Percentiles rank a stretch among this genome's conserved stretches.
Conservation (phyloP, 352 stramenopile species). For the Aphanomyces invadans region DNA sequence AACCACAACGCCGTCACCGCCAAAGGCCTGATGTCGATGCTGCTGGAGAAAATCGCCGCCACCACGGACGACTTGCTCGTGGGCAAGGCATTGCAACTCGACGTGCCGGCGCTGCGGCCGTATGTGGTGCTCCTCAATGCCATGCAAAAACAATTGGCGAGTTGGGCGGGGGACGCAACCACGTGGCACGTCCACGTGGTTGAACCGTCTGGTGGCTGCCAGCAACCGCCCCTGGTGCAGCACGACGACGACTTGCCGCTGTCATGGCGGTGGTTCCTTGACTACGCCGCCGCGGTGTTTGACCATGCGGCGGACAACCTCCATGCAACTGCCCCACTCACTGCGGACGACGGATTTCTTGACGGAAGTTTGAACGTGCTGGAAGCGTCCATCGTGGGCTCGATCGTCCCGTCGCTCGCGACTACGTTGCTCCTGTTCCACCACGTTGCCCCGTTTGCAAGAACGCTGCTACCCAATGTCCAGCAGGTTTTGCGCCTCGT, state of each 20-base stretch:
- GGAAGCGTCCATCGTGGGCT: slow-evolving; percentile 42
- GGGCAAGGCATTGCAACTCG: background rate
- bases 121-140: slow-evolving; percentile 28
- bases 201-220: no score
- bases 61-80: background rate
- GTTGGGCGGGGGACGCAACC: slow-evolving; percentile 37
- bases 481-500: slow-evolving; percentile 42
- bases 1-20: slow-evolving; percentile 1
- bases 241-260: slow-evolving; percentile 19
- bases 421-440: slow-evolving; percentile 54
- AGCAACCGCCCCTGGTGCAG: no score
- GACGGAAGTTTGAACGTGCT: slow-evolving; percentile 10
- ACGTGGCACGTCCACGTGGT: slow-evolving; percentile 26
- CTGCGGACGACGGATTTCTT: slow-evolving; percentile 7
- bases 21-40: background rate
- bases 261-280: slow-evolving; percentile 43
- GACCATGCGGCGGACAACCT: background rate
- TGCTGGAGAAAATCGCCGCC: slow-evolving; percentile 3
- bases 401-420: slow-evolving; percentile 45
- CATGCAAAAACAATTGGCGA: slow-evolving; percentile 66
- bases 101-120: slow-evolving; percentile 25
- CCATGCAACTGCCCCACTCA: slow-evolving; percentile 30
- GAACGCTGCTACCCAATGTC: slow-evolving; percentile 35
- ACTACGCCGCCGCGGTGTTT: slow-evolving; percentile 33
- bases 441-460: slow-evolving; percentile 45